A percentile compares a stretch with the other conserved stretches of the same genome.
These are phyloP conservation scores for Xylaria sp. DNA, from an alignment of 2,329 filamentous ascomycete genomes.

Conservation along the genomic window DNA sequence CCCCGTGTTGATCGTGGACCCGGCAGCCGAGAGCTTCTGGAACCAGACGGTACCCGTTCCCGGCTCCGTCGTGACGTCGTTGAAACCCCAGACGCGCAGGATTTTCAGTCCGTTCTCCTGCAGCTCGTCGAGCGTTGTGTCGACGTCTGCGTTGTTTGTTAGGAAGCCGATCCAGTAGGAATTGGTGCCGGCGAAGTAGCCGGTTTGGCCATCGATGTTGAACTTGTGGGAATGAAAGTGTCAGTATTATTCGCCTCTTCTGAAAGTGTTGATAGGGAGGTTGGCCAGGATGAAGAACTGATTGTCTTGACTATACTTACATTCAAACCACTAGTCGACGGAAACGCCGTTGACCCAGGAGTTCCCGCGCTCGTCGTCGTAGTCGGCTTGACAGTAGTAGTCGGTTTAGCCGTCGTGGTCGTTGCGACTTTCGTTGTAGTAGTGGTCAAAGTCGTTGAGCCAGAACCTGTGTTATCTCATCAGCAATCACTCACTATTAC, in stretches of 20 bases:
- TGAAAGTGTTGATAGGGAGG: neutral
- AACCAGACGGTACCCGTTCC: constrained; percentile 42
- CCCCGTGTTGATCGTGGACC: constrained; percentile 58
- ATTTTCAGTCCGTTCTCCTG: constrained; percentile 49
- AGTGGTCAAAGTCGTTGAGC: constrained; percentile 13
- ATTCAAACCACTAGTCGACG: constrained; percentile 11
- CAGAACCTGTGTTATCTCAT: constrained; percentile 4
- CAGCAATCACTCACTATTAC: neutral
- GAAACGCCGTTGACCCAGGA: constrained; percentile 8
- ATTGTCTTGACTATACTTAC: constrained; percentile 5
- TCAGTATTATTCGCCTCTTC: neutral
- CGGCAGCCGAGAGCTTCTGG: constrained; percentile 46
- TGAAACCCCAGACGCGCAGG: constrained; percentile 57
- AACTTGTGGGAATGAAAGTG: constrained; percentile 21
- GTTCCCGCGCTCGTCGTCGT: constrained; percentile 1
- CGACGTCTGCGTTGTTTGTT: constrained; percentile 48
- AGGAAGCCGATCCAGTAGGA: constrained; percentile 50
- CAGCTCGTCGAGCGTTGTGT: constrained; percentile 46
- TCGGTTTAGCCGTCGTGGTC: neutral
- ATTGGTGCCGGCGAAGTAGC: constrained; percentile 49
- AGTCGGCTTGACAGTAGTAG: neutral
- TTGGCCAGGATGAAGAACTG: neutral
- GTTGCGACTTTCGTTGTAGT: constrained; percentile 13
- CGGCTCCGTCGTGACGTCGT: constrained; percentile 46
- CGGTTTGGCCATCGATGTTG: constrained; percentile 38